Evolutionary conservation across 1,284 basidiomycete species (phyloP).

Genomic region (Sanguinoderma infundibulare): DNA sequence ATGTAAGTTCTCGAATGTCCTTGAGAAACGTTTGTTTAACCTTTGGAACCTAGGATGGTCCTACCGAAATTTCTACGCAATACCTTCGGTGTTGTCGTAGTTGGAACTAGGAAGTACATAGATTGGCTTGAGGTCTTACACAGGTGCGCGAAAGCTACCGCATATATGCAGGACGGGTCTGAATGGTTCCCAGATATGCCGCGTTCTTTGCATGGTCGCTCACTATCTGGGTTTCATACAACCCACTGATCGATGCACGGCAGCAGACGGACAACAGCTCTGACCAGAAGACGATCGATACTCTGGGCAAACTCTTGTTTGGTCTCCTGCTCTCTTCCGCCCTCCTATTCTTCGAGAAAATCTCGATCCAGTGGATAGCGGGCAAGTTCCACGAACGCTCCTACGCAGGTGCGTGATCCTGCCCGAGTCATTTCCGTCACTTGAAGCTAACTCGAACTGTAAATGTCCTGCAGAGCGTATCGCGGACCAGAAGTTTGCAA

Average conservation of each 20-base stretch:
- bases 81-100: conserved; percentile 76
- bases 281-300: conserved; percentile 39
- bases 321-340: conserved; percentile 75
- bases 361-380: conserved; percentile 87
- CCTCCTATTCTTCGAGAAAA: conserved; percentile 83
- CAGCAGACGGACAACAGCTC: conserved; percentile 35
- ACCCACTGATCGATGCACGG: conserved; percentile 62
- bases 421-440: background rate
- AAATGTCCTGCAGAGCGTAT: conserved; percentile 67
- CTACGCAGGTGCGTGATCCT: conserved; percentile 64
- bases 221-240: conserved; percentile 69
- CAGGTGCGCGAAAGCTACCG: conserved; percentile 43
- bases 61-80: conserved; percentile 60
- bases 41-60: conserved; percentile 47
- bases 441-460: background rate
- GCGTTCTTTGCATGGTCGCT: conserved; percentile 79
- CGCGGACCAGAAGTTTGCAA: conserved; percentile 81
- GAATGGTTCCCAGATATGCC: conserved; percentile 53
- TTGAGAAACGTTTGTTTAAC: background rate
- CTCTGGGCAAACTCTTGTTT: conserved; percentile 74
- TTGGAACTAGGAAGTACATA: conserved; percentile 72
- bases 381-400: conserved; percentile 87
- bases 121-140: conserved; percentile 76
- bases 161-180: background rate
- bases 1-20: conserved; percentile 46